phyloP scores from a whole-genome alignment of 2,329 filamentous ascomycete genomes.

The Zymoseptoria tritici region DNA sequence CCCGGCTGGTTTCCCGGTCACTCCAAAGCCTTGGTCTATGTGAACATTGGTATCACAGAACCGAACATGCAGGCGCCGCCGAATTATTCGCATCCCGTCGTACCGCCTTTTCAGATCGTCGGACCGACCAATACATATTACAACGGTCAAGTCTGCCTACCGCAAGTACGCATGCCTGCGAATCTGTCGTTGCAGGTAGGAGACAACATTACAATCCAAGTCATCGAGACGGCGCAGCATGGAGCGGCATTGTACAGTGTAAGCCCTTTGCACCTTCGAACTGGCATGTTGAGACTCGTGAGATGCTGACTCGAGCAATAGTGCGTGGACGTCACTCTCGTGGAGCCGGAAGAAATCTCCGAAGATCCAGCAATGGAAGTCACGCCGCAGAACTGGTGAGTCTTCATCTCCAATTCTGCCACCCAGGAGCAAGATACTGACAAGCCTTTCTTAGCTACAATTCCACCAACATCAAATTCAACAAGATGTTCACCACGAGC shows the following conservation, averaged over 20 bases:
- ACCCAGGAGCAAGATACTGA: not conserved
- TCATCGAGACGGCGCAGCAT: constrained; percentile 76
- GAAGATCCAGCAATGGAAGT: constrained; percentile 48
- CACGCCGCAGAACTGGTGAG: constrained; percentile 65
- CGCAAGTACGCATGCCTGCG: constrained; percentile 75
- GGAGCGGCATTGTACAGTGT: constrained; percentile 78
- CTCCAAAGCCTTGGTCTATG: constrained; percentile 69
- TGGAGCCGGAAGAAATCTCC: constrained; percentile 64
- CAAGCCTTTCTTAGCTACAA: constrained; percentile 51
- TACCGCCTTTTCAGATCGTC: constrained; percentile 71
- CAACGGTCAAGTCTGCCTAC: constrained; percentile 72
- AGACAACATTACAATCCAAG: constrained; percentile 84
- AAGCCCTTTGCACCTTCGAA: constrained; percentile 27
- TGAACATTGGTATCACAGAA: constrained; percentile 74
- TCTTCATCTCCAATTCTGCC: not conserved
- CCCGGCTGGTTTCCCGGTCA: constrained; percentile 96
- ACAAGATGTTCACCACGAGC: constrained; percentile 61
- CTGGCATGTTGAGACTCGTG: not conserved
- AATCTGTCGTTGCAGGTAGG: constrained; percentile 63
- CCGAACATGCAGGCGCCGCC: constrained; percentile 48
- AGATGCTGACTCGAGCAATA: constrained; percentile 32
- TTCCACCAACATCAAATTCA: constrained; percentile 66
- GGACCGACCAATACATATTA: constrained; percentile 80
- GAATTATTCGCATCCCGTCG: constrained; percentile 83
- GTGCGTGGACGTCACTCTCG: constrained; percentile 94